Evolutionary conservation across 2,329 filamentous ascomycete species (phyloP).

Genomic region (Aspergillus japonicus): DNA sequence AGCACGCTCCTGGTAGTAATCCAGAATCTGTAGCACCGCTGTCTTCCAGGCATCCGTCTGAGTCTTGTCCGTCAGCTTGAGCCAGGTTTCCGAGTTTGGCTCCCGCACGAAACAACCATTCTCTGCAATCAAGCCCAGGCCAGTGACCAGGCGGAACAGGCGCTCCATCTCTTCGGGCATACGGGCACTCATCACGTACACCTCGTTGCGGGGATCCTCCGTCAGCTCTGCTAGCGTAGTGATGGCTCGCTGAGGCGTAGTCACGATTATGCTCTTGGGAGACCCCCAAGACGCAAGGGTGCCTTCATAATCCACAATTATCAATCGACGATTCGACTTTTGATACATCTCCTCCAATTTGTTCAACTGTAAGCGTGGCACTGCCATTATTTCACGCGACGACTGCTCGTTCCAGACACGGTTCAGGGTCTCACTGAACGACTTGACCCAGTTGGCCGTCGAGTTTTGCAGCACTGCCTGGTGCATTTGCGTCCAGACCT

Average conservation of each 20-base stretch:
- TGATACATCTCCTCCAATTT: constrained; percentile 66
- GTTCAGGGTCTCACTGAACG: constrained; percentile 68
- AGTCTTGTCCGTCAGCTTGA: constrained; percentile 69
- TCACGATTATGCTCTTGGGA: constrained; percentile 77
- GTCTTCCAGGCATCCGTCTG: constrained; percentile 77
- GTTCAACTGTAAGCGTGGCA: constrained; percentile 76
- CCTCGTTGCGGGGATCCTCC: constrained; percentile 74
- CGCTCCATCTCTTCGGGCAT: constrained; percentile 84
- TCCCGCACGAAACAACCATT: constrained; percentile 89
- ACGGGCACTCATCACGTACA: constrained; percentile 92
- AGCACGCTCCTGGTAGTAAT: constrained; percentile 86
- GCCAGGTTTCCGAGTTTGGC: constrained; percentile 68
- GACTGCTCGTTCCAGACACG: constrained; percentile 81
- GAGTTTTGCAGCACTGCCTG: constrained; percentile 76
- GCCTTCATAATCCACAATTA: constrained; percentile 91
- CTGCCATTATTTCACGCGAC: constrained; percentile 77
- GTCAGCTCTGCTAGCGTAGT: constrained; percentile 80
- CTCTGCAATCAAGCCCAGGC: constrained; percentile 86
- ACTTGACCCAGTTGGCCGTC: constrained; percentile 80
- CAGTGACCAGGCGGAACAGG: constrained; percentile 78
- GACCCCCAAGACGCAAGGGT: constrained; percentile 86
- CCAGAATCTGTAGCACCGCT: constrained; percentile 76
- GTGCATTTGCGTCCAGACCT: constrained; percentile 72
- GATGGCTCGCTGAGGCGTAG: constrained; percentile 81
- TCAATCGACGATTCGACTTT: constrained; percentile 66